These are phyloP conservation scores for Neurospora tetraspora DNA, from an alignment of 495 filamentous ascomycete genomes.

Conservation along the genomic window DNA sequence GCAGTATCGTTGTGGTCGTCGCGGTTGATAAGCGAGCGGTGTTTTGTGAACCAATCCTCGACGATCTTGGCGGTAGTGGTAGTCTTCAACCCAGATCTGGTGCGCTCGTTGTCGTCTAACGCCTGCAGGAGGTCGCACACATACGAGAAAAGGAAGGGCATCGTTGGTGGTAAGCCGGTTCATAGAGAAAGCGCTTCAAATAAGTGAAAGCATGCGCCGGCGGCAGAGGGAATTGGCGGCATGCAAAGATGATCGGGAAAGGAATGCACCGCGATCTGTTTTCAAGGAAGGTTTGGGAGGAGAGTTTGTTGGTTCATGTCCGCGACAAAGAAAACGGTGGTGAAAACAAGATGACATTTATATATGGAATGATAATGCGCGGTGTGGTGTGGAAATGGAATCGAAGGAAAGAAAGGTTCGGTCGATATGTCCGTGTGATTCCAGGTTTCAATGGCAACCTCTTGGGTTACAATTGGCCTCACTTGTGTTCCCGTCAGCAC, in stretches of 20 bases:
- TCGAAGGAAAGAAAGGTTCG: background rate
- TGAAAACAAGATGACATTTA: background rate
- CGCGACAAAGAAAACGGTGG: background rate
- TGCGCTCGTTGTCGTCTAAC: slow-evolving; percentile 28
- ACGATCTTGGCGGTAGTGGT: slow-evolving; percentile 21
- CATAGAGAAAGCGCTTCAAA: background rate
- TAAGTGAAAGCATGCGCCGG: background rate
- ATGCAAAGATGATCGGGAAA: background rate
- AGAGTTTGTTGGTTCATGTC: background rate
- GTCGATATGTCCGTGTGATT: background rate
- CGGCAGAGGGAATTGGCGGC: background rate
- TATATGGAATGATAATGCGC: background rate
- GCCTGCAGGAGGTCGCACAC: slow-evolving; percentile 52
- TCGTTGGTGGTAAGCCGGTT: slow-evolving; percentile 13
- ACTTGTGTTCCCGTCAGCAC: background rate
- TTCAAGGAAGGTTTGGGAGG: background rate
- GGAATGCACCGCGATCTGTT: background rate
- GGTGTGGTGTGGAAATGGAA: background rate
- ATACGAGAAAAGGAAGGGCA: slow-evolving; percentile 53
- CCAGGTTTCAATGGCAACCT: background rate
- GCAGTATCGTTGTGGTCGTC: slow-evolving; percentile 44
- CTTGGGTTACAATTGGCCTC: background rate
- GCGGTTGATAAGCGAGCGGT: slow-evolving; percentile 42
- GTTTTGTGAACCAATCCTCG: slow-evolving; percentile 49
- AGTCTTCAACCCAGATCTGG: background rate